Percentiles rank a stretch among this genome's conserved stretches.
These are phyloP conservation scores for Mortierella sp. DNA, from an alignment of 371 early-diverging fungal genomes.

Conservation along the genomic window DNA sequence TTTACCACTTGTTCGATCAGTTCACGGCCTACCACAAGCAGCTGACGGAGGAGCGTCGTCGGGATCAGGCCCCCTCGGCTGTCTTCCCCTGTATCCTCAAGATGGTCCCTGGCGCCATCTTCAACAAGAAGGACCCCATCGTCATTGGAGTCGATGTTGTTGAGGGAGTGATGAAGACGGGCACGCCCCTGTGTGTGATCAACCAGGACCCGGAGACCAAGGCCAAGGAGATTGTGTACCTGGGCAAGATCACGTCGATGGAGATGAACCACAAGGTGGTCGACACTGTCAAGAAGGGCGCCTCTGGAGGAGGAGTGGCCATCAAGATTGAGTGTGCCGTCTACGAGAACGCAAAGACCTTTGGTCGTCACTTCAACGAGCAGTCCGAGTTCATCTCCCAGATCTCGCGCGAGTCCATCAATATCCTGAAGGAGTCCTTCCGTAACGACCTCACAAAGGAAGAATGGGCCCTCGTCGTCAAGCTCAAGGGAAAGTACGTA, in stretches of 20 bases:
- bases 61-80: conserved; percentile 90
- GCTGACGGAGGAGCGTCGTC: conserved; percentile 80
- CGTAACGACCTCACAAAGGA: conserved; percentile 95
- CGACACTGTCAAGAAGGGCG: conserved; percentile 89
- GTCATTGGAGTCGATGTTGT: conserved; percentile 98
- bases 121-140: conserved; percentile 98
- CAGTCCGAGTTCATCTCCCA: conserved; percentile 82
- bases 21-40: conserved; percentile 88
- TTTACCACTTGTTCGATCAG: conserved; percentile 99
- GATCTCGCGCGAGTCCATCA: conserved; percentile 96
- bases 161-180: conserved; percentile 93
- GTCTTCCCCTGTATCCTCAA: conserved; percentile 97
- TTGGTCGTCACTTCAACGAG: conserved; percentile 97
- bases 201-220: conserved; percentile 83
- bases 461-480: conserved; percentile 91
- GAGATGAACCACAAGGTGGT: conserved; percentile 96
- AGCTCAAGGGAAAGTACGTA: conserved; percentile 76
- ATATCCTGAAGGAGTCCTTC: conserved; percentile 97
- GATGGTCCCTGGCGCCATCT: conserved; percentile 96
- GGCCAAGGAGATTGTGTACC: conserved; percentile 74
- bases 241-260: conserved; percentile 98
- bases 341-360: conserved; percentile 92
- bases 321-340: conserved; percentile 95
- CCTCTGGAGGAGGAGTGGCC: conserved; percentile 92
- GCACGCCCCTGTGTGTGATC: conserved; percentile 97